phyloP scores from a whole-genome alignment of 495 filamentous ascomycete species.

The Letharia columbiana region DNA sequence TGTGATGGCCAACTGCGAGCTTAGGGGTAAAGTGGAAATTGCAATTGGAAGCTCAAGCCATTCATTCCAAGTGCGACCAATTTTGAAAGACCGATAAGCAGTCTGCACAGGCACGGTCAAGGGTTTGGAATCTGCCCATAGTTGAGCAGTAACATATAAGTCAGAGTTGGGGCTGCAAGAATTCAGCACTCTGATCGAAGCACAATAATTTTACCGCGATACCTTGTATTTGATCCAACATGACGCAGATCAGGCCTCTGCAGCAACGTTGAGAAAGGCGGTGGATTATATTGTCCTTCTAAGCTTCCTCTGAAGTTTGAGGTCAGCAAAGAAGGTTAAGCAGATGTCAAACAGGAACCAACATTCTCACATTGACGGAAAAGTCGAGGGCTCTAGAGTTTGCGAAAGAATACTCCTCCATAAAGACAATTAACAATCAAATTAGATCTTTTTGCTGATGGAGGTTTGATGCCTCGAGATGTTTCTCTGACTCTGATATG shows the following conservation, averaged over 20 bases:
- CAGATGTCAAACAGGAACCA: slow-evolving; percentile 15
- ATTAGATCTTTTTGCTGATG: not conserved
- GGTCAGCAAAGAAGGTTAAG: slow-evolving; percentile 13
- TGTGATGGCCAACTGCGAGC: slow-evolving; percentile 82
- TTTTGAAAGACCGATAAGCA: slow-evolving; percentile 79
- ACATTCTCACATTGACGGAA: slow-evolving; percentile 80
- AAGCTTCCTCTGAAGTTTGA: slow-evolving; percentile 56
- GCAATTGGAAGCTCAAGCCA: slow-evolving; percentile 84
- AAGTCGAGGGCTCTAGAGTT: slow-evolving; percentile 71
- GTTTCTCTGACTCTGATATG: not conserved
- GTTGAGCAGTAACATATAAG: slow-evolving; percentile 82
- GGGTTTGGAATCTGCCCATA: slow-evolving; percentile 95
- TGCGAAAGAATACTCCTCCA: slow-evolving; percentile 95
- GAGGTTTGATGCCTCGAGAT: not conserved
- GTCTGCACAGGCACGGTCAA: slow-evolving; percentile 87
- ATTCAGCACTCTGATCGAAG: slow-evolving; percentile 3
- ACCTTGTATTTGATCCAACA: slow-evolving; percentile 68
- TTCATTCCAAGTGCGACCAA: slow-evolving; percentile 80
- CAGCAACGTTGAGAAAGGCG: slow-evolving; percentile 70
- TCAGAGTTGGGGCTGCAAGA: slow-evolving; percentile 58
- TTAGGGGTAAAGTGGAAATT: slow-evolving; percentile 69
- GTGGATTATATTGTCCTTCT: slow-evolving; percentile 74
- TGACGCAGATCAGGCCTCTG: slow-evolving; percentile 71
- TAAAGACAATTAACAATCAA: slow-evolving; percentile 26
- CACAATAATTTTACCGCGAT: slow-evolving; percentile 4